These are phyloP conservation scores for Yarrowia deformans DNA, from an alignment of 805 yeast species.

Conservation along the genomic window DNA sequence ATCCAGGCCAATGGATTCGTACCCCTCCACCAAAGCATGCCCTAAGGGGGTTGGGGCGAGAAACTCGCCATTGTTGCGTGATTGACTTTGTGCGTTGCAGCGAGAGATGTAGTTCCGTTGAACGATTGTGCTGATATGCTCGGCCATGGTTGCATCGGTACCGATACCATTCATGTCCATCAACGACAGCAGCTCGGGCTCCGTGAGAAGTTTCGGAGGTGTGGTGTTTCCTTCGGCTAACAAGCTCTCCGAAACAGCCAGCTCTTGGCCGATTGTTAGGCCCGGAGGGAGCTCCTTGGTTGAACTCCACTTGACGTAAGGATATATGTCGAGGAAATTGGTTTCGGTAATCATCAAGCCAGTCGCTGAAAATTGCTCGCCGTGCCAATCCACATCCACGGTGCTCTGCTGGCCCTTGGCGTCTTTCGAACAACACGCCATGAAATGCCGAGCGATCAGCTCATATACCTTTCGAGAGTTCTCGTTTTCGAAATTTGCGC, in stretches of 20 bases:
- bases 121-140: slow-evolving; percentile 85
- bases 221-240: slow-evolving; percentile 77
- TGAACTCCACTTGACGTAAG: slow-evolving; percentile 77
- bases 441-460: slow-evolving; percentile 80
- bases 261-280: slow-evolving; percentile 61
- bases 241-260: slow-evolving; percentile 63
- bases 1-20: slow-evolving; percentile 79
- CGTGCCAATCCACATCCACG: slow-evolving; percentile 75
- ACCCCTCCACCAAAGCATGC: slow-evolving; percentile 85
- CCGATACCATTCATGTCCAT: slow-evolving; percentile 99
- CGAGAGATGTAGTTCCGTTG: slow-evolving; percentile 70
- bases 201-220: slow-evolving; percentile 86
- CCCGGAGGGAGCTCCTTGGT: slow-evolving; percentile 67
- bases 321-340: slow-evolving; percentile 82
- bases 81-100: slow-evolving; percentile 42
- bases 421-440: slow-evolving; percentile 92
- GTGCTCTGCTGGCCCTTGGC: slow-evolving; percentile 79
- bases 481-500: slow-evolving; percentile 49
- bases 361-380: slow-evolving; percentile 72
- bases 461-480: slow-evolving; percentile 80
- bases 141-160: slow-evolving; percentile 99
- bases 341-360: slow-evolving; percentile 76
- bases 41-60: slow-evolving; percentile 86
- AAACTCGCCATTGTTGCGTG: slow-evolving; percentile 25
- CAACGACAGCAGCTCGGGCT: slow-evolving; percentile 85